A percentile compares a stretch with the other conserved stretches of the same genome.
These are phyloP conservation scores for Penicillium concentricum DNA, from an alignment of 2,329 filamentous ascomycete species.

Conservation along the genomic window DNA sequence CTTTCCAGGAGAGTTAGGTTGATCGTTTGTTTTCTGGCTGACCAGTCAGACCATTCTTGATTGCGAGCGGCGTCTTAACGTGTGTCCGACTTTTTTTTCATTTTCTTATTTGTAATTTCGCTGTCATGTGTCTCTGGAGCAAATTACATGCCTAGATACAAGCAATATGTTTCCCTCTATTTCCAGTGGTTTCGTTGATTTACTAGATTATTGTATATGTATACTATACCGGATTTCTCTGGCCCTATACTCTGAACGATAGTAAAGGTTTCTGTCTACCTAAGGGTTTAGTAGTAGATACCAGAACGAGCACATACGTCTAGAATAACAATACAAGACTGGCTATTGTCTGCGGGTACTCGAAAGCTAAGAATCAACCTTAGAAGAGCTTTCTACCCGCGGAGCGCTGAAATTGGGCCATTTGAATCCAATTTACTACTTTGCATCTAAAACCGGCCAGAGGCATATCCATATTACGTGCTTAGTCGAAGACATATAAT, in stretches of 20 bases:
- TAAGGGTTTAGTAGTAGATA: neutral
- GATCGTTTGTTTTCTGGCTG: conserved; percentile 23
- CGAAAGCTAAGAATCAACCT: neutral
- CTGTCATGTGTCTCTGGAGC: conserved; percentile 16
- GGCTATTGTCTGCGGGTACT: neutral
- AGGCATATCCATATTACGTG: neutral
- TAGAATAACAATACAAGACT: neutral
- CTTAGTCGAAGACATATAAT: neutral
- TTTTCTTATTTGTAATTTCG: conserved; percentile 21
- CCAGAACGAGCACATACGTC: neutral
- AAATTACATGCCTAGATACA: conserved; percentile 21
- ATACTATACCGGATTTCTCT: neutral
- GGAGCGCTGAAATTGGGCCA: neutral
- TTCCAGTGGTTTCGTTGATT: neutral
- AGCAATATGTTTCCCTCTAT: conserved; percentile 13
- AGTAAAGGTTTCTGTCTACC: neutral
- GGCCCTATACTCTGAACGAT: neutral
- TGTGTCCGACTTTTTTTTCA: conserved; percentile 22
- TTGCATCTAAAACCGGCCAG: neutral
- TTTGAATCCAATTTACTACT: neutral
- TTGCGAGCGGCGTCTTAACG: conserved; percentile 31
- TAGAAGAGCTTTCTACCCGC: neutral
- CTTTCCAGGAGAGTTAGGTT: conserved; percentile 18
- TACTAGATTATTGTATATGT: conserved; percentile 4
- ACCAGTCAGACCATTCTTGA: conserved; percentile 21